Conservation (phyloP, 306 rosid genomes). For the Oemleria cerasiformis region DNA sequence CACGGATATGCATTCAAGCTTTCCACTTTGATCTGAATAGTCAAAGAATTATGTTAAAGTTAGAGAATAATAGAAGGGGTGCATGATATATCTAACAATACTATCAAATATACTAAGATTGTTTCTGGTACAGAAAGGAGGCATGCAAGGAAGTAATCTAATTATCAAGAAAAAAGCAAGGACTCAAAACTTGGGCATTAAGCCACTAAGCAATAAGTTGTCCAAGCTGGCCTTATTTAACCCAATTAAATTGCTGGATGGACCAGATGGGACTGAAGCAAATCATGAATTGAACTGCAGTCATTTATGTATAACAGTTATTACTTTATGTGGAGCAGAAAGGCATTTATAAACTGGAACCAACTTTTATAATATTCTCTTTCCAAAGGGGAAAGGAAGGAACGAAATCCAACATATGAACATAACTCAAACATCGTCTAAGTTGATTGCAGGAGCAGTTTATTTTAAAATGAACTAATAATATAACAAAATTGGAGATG, state of each 20-base stretch:
- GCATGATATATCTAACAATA: not conserved
- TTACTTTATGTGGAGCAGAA: not conserved
- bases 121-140: not conserved
- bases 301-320: not conserved
- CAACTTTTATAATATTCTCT: not conserved
- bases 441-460: not conserved
- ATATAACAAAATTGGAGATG: not conserved
- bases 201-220: not conserved
- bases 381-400: not conserved
- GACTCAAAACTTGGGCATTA: not conserved
- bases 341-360: not conserved
- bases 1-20: constrained; percentile 85
- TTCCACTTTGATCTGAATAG: constrained; percentile 82
- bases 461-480: not conserved
- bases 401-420: not conserved
- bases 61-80: constrained; percentile 15
- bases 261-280: not conserved
- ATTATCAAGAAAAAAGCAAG: constrained; percentile 6
- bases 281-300: not conserved
- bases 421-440: not conserved
- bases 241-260: constrained; percentile 7
- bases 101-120: not conserved
- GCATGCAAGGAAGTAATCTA: not conserved
- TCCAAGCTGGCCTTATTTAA: not conserved
- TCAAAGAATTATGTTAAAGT: constrained; percentile 23